Evolutionary conservation across 1,139 yeast genomes (phyloP).

Genomic region (Lizanozyma gosingica): DNA sequence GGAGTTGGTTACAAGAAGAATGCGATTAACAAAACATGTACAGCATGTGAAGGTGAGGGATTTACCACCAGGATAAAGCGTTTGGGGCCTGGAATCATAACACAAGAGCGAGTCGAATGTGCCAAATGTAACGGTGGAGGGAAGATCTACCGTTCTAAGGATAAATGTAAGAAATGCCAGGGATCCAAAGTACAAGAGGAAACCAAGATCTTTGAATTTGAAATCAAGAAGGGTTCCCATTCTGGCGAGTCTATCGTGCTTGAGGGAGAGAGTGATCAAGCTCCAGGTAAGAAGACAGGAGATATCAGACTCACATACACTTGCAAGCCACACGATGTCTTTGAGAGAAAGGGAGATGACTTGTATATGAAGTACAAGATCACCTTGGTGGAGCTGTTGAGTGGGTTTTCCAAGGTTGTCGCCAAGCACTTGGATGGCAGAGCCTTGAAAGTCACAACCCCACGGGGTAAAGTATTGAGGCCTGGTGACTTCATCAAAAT

Average conservation of each 20-base stretch:
- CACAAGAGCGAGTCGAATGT: slow-evolving; percentile 59
- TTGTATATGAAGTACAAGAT: slow-evolving; percentile 52
- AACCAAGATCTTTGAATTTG: slow-evolving; percentile 68
- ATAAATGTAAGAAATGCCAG: slow-evolving; percentile 67
- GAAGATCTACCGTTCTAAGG: slow-evolving; percentile 49
- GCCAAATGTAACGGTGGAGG: slow-evolving; percentile 70
- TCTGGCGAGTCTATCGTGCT: slow-evolving; percentile 55
- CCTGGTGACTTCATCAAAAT: slow-evolving; percentile 70
- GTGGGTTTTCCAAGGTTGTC: slow-evolving; percentile 66
- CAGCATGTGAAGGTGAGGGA: slow-evolving; percentile 70
- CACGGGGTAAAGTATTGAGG: slow-evolving; percentile 67
- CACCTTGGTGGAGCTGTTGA: slow-evolving; percentile 70
- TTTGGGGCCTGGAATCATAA: slow-evolving; percentile 69
- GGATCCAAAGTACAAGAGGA: slow-evolving; percentile 61
- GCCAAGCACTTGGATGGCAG: slow-evolving; percentile 81
- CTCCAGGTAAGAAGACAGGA: slow-evolving; percentile 67
- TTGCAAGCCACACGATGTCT: slow-evolving; percentile 31
- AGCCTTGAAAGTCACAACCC: slow-evolving; percentile 52
- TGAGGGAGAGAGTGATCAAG: slow-evolving; percentile 70
- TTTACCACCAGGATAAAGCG: slow-evolving; percentile 48
- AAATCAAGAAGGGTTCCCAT: slow-evolving; percentile 63
- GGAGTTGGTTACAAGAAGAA: slow-evolving; percentile 67
- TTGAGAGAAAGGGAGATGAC: slow-evolving; percentile 57
- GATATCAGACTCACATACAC: slow-evolving; percentile 59
- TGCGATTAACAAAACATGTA: slow-evolving; percentile 52